Evolutionary conservation across 1,139 yeast genomes (phyloP).

Genomic region (Spencermartinsiella ligniputridi): DNA sequence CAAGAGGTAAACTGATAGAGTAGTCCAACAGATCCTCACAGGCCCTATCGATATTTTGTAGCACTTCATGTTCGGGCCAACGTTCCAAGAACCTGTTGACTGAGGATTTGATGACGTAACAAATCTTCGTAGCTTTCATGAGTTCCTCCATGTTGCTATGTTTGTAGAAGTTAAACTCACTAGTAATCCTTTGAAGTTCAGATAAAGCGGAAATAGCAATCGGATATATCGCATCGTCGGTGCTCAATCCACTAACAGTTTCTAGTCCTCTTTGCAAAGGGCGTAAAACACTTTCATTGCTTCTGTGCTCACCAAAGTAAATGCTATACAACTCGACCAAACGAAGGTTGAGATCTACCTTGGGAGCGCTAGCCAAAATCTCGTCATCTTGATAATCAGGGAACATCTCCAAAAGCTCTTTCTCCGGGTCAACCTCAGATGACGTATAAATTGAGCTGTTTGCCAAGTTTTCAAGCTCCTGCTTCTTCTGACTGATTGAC

Average conservation of each 20-base stretch:
- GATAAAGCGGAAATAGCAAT: neutral
- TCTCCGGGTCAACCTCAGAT: conserved; percentile 59
- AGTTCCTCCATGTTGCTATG: conserved; percentile 64
- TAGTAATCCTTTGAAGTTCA: conserved; percentile 1
- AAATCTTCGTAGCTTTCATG: conserved; percentile 50
- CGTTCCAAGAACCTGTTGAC: conserved; percentile 50
- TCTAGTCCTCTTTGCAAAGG: neutral
- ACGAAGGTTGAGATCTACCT: neutral
- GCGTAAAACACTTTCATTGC: neutral
- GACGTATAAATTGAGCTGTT: conserved; percentile 55
- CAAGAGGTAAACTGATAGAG: conserved; percentile 68
- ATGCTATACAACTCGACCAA: neutral
- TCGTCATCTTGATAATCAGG: conserved; percentile 58
- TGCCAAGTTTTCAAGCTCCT: conserved; percentile 52
- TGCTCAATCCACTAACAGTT: neutral
- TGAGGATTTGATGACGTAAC: conserved; percentile 46
- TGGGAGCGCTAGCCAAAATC: neutral
- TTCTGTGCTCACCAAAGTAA: neutral
- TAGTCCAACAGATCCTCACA: conserved; percentile 61
- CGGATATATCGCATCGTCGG: neutral
- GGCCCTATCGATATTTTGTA: conserved; percentile 63
- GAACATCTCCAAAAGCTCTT: conserved; percentile 69
- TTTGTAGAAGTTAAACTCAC: conserved; percentile 58
- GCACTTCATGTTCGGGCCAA: conserved; percentile 96
- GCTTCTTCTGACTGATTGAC: conserved; percentile 65